Evolutionary conservation across 2,329 filamentous ascomycete species (phyloP), one percentile per base, ranked within the genome.

Genomic region (Sclerotinia spermophila): DNA sequence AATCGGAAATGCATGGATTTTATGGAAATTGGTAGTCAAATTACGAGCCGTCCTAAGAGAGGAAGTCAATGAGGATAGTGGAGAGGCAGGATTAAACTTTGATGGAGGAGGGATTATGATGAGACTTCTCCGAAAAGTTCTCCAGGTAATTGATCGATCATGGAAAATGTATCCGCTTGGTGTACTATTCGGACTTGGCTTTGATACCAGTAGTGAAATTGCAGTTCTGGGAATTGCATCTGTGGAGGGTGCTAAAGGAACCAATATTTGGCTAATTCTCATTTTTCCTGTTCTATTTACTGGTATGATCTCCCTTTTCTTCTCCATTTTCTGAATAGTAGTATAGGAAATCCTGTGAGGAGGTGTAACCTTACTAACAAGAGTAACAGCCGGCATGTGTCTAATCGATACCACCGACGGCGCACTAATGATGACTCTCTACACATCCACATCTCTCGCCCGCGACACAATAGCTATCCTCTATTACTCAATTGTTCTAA

Each of bases 91-190:
- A 5, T 87, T 93, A 78, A 86, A 89, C 72, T 85, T 96, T 21
- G 90, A 95, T 75, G 93, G 92, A 0, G 90, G 87, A 0, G 95
- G 95, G 0, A 88, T 94, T 68, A 81, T 97, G 53, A 90, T 92
- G 38, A 83, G 84, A 0, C 78, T 96, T 1, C 87, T 97, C 68
- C 89, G 91, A 71, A 87, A 84, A 72, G 84, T 96, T 72, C 97
- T 98, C 81, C 89, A 87, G 56, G 83, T 96, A 35, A 85, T 91
- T 44, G 88, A 91, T 75, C 82, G 87, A 7, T 91, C 92, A 0
- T 98, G 95, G 95, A 98, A 98, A 81, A 97, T 97, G 94, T 96
- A 96, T 75, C 94, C 93, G 0, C 83, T 97, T 0, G 95, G 95
- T 0, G 85, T 98, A 0, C 83, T 98, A 6, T 98, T 95, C 77